Percentiles rank a stretch among this genome's conserved stretches.
phyloP scores from a whole-genome alignment of 1,139 yeast genomes.

The Meyerozyma carpophila region DNA sequence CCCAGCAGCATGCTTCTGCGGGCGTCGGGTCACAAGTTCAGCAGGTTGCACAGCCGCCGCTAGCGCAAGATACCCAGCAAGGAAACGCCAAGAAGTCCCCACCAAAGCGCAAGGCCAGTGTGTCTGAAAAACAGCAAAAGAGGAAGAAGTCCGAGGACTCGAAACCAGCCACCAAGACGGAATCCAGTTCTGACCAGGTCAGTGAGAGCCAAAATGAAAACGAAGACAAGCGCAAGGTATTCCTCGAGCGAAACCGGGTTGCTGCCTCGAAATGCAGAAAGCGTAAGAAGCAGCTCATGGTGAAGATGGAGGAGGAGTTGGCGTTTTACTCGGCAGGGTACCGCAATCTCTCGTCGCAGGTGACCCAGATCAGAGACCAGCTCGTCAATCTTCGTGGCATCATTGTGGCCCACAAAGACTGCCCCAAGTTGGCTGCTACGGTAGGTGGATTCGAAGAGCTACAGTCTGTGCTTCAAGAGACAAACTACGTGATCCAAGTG shows the following conservation, averaged over 20 bases:
- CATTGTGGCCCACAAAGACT: conserved; percentile 33
- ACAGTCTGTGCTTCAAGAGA: conserved; percentile 27
- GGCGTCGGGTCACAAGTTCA: background rate
- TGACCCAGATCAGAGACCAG: conserved; percentile 54
- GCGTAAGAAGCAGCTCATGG: conserved; percentile 84
- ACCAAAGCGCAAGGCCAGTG: conserved; percentile 7
- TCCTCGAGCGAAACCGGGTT: conserved; percentile 84
- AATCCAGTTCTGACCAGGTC: conserved; percentile 7
- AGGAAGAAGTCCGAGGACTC: conserved; percentile 4
- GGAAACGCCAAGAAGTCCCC: conserved; percentile 2
- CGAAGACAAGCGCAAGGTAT: conserved; percentile 73
- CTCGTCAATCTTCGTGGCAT: conserved; percentile 45
- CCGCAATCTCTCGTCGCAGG: conserved; percentile 57
- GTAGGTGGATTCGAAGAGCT: conserved; percentile 37
- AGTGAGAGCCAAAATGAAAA: conserved; percentile 32
- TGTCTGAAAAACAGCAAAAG: conserved; percentile 4
- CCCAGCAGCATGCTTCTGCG: background rate
- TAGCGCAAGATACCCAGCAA: background rate
- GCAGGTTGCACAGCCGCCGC: background rate
- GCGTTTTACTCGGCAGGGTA: conserved; percentile 68
- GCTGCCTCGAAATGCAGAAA: conserved; percentile 97
- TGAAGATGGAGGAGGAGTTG: conserved; percentile 75
- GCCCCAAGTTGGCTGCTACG: conserved; percentile 27
- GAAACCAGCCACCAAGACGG: conserved; percentile 1
- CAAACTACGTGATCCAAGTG: conserved; percentile 23